Evolutionary conservation across 805 yeast species (phyloP), one percentile per base, ranked within the genome.

Genomic region (Candida argentea): DNA sequence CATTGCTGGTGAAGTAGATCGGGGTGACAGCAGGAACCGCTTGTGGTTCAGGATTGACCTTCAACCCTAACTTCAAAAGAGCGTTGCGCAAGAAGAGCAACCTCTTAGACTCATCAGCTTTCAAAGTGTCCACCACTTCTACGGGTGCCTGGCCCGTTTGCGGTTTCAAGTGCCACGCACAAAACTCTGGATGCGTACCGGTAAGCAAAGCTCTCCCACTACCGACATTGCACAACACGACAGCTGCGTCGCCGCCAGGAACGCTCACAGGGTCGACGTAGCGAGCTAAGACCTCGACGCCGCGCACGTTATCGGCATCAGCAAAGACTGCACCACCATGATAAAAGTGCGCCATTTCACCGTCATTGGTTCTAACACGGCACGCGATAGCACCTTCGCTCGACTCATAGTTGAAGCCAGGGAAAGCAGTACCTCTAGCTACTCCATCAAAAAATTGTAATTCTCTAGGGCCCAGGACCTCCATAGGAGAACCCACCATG

Each of bases 281-380:
- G 4, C 65, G 51, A 0, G 95, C 95, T 25, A 91, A 51, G 0
- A 89, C 70, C 37, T 82, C 79, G 2, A 81, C 85, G 26, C 70
- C 66, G 4, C 59, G 52, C 40, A 58, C 70, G 27, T 61, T 58
- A 3, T 71, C 69, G 1, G 94, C 87, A 47, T 83, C 79, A 8
- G 78, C 76, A 55, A 91, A 89, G 8, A 80, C 66, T 2, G 83
- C 79, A 17, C 98, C 99, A 5, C 99, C 99, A 41, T 91, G 87
- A 50, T 74, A 81, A 49, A 85, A 89, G 27, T 55, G 25, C 40
- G 47, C 22, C 56, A 45, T 4, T 34, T 52, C 20, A 45, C 39
- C 2, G 54, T 43, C 24, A 22, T 28, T 20, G 26, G 24, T 32
- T 63, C 58, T 26, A 83, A 38, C 5, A 37, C 46, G 0, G 70